Percentiles rank a stretch among this genome's conserved stretches.
These are phyloP conservation scores for Acanthochlamys bracteata DNA, from an alignment of 106 monocot species.

Conservation along the genomic window DNA sequence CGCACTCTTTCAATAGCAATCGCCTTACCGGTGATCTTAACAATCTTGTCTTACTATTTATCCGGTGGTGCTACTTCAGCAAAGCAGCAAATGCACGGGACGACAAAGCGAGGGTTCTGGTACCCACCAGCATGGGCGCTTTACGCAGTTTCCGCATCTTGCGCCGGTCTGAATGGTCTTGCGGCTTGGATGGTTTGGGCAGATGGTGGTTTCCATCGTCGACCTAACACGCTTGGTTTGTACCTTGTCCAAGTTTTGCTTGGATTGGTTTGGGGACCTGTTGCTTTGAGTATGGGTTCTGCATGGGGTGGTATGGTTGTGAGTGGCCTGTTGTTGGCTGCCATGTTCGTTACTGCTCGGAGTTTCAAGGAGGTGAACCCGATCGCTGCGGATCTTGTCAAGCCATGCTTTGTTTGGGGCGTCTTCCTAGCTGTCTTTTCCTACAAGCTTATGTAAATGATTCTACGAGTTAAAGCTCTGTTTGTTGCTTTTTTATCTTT, in stretches of 20 bases:
- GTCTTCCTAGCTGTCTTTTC: constrained; percentile 23
- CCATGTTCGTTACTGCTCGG: constrained; percentile 4
- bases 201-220: constrained; percentile 27
- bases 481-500: no score
- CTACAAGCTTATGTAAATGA: constrained; percentile 7
- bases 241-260: constrained; percentile 16
- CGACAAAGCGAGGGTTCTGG: constrained; percentile 7
- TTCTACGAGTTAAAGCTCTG: background rate
- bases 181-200: constrained; percentile 42
- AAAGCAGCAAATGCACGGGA: background rate
- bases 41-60: constrained; percentile 11
- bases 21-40: constrained; percentile 16
- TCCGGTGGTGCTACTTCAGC: constrained; percentile 2
- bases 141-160: constrained; percentile 17
- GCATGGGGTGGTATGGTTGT: constrained; percentile 8
- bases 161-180: constrained; percentile 20
- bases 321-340: constrained; percentile 3
- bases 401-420: constrained; percentile 36
- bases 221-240: background rate
- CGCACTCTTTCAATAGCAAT: constrained; percentile 37
- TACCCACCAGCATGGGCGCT: constrained; percentile 23
- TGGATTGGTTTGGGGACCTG: constrained; percentile 25
- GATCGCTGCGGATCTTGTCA: constrained; percentile 28
- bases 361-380: constrained; percentile 22
- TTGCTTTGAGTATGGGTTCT: constrained; percentile 9